Conservation (phyloP, 805 yeast species). For the Myxozyma neotropica region DNA sequence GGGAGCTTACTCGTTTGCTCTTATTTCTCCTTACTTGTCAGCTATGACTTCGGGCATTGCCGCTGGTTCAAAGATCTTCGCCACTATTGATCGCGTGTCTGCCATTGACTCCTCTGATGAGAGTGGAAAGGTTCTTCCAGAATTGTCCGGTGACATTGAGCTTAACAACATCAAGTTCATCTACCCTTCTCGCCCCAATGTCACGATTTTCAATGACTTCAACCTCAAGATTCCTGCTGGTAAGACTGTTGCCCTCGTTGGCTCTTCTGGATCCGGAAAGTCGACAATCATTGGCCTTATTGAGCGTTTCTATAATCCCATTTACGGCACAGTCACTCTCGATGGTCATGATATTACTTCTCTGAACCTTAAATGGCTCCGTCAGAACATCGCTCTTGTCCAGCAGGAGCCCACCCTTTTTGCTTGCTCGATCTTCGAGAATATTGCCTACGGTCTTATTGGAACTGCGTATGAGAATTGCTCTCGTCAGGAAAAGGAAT, state of each 20-base stretch:
- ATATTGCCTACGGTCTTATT: slow-evolving; percentile 72
- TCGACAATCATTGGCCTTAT: slow-evolving; percentile 83
- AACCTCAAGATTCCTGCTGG: slow-evolving; percentile 84
- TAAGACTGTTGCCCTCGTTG: slow-evolving; percentile 88
- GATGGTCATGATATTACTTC: slow-evolving; percentile 82
- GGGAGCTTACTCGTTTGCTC: slow-evolving; percentile 47
- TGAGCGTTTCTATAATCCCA: slow-evolving; percentile 85
- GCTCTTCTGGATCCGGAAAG: slow-evolving; percentile 94
- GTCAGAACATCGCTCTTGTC: slow-evolving; percentile 81
- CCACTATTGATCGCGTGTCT: slow-evolving; percentile 48
- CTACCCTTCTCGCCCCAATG: slow-evolving; percentile 73
- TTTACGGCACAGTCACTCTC: slow-evolving; percentile 69
- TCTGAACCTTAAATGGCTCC: slow-evolving; percentile 71
- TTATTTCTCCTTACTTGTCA: slow-evolving; percentile 46
- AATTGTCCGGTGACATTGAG: slow-evolving; percentile 62
- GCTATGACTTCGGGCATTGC: slow-evolving; percentile 46
- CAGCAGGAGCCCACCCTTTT: slow-evolving; percentile 96
- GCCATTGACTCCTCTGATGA: slow-evolving; percentile 40
- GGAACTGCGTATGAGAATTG: slow-evolving; percentile 41
- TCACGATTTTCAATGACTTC: slow-evolving; percentile 79
- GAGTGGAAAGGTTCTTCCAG: slow-evolving; percentile 35
- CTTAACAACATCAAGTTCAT: slow-evolving; percentile 88
- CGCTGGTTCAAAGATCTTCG: slow-evolving; percentile 45
- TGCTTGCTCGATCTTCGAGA: slow-evolving; percentile 81
- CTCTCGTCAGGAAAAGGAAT: slow-evolving; percentile 44